A percentile compares a stretch with the other conserved stretches of the same genome.
Evolutionary conservation across 352 stramenopile genomes (phyloP).

Genomic region (Pythium angustatum): DNA sequence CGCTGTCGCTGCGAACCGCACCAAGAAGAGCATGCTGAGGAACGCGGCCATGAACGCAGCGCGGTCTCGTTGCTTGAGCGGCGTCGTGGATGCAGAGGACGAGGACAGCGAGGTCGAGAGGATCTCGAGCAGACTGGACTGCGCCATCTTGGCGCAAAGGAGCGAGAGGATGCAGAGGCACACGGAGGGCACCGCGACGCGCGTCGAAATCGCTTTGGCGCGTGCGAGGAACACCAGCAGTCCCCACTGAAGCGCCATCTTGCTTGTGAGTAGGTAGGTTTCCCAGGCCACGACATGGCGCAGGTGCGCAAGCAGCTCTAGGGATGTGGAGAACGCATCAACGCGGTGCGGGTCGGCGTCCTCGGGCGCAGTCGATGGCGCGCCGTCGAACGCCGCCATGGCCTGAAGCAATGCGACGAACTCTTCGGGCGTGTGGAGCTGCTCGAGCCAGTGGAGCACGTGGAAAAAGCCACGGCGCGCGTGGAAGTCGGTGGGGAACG

Average conservation of each 20-base stretch:
- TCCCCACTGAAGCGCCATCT: conserved; percentile 48
- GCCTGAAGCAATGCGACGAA: conserved; percentile 34
- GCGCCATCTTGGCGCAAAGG: conserved; percentile 49
- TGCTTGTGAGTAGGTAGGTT: conserved; percentile 35
- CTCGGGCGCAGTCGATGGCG: neutral
- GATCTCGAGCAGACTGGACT: conserved; percentile 39
- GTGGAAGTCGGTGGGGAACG: conserved; percentile 36
- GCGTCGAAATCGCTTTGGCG: conserved; percentile 34
- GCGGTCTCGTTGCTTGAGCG: neutral
- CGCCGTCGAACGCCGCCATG: conserved; percentile 1
- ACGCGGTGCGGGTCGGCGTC: neutral
- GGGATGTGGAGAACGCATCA: neutral
- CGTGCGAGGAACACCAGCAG: conserved; percentile 51
- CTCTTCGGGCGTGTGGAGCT: conserved; percentile 40
- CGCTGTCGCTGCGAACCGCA: conserved; percentile 32
- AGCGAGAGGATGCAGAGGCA: conserved; percentile 50
- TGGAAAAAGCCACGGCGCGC: conserved; percentile 46
- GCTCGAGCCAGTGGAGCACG: conserved; percentile 61
- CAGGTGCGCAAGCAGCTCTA: conserved; percentile 25
- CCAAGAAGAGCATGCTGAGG: conserved; percentile 50
- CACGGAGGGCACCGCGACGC: conserved; percentile 36
- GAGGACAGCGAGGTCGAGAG: neutral
- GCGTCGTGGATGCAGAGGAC: neutral
- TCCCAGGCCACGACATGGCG: conserved; percentile 32
- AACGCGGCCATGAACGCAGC: conserved; percentile 39